Conservation (phyloP, 2,329 filamentous ascomycete genomes). For the Lasiodiplodia citricola region DNA sequence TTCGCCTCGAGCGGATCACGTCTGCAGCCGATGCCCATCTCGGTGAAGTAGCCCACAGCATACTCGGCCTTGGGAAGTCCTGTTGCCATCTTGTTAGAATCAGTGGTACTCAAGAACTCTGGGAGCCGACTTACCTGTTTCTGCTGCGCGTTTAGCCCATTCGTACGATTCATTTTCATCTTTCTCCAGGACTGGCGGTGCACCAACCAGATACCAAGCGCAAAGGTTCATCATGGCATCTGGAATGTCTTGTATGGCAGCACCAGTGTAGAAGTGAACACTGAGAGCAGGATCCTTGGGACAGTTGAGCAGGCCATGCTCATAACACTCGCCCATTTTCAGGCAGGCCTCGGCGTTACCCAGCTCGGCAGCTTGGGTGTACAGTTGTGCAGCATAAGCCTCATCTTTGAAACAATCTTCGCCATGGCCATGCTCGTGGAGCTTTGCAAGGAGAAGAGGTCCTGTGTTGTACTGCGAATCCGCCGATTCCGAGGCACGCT, state of each 20-base stretch:
- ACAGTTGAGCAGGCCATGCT: constrained; percentile 86
- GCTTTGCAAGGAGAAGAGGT: constrained; percentile 84
- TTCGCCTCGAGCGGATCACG: constrained; percentile 96
- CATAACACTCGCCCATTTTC: constrained; percentile 94
- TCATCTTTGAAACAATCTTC: constrained; percentile 87
- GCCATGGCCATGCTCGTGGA: constrained; percentile 93
- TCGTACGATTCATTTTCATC: constrained; percentile 96
- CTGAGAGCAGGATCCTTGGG: constrained; percentile 90
- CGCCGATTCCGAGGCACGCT: constrained; percentile 86
- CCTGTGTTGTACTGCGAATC: constrained; percentile 91
- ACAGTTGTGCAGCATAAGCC: constrained; percentile 88
- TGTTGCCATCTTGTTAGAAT: constrained; percentile 39
- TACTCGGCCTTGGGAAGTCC: constrained; percentile 79
- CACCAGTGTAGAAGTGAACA: constrained; percentile 95
- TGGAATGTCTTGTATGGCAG: constrained; percentile 82
- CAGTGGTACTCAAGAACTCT: background rate
- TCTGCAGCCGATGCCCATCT: constrained; percentile 96
- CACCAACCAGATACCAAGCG: constrained; percentile 97
- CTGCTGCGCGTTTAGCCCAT: constrained; percentile 88
- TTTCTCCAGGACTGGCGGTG: constrained; percentile 88
- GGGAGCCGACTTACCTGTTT: constrained; percentile 70
- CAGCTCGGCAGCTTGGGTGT: constrained; percentile 91
- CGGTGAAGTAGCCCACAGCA: constrained; percentile 94
- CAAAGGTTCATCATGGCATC: constrained; percentile 97
- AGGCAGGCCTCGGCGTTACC: constrained; percentile 86